Evolutionary conservation across 495 filamentous ascomycete genomes (phyloP), one percentile per base, ranked within the genome.

Genomic region (Hyaloscypha bicolor): DNA sequence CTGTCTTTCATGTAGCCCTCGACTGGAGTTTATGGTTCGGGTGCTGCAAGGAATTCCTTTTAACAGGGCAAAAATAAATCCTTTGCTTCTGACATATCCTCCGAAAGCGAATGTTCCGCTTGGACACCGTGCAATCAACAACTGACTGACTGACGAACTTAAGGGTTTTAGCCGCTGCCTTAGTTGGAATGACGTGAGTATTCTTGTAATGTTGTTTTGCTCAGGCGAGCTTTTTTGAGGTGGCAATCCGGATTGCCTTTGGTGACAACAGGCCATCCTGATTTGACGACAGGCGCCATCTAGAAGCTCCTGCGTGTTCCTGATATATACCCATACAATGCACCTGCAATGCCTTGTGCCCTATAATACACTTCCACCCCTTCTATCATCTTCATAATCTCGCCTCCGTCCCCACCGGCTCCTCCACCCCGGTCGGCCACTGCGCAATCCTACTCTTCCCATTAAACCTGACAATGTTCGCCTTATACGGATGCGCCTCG

Each of bases 401-500:
- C 42, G 39, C 33, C 63, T 72, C 37, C 14, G 9, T 31, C 35
- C 32, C 45, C 6, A 9, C 22, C 25, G n/a, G 42, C 48, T 55
- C 60, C 63, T 73, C 68, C 9, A 48, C 16, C 42, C 57, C 30
- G 16, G 39, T 21, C 21, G 66, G 62, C 67, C 62, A 70, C 48
- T 69, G 25, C 37, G 56, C 68, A 63, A 71, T 55, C 37, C 65
- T 63, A 22, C 16, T 51, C 66, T 35, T 66, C 25, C 86, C 87
- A 35, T 82, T 84, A 69, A 95, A 89, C 74, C 83, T 89, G 9
- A 97, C 75, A 65, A 98, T 78, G 71, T 99, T 99, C 73, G 87
- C 76, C 85, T 93, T 92, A 77, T 96, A 97, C 37, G 96, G 95
- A 81, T 98, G 95, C 37, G 85, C 85, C 45, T 88, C 83, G 25